Evolutionary conservation across 257 asterid genomes (phyloP), one percentile per base, ranked within the genome.

Genomic region (Nicotiana sylvestris): DNA sequence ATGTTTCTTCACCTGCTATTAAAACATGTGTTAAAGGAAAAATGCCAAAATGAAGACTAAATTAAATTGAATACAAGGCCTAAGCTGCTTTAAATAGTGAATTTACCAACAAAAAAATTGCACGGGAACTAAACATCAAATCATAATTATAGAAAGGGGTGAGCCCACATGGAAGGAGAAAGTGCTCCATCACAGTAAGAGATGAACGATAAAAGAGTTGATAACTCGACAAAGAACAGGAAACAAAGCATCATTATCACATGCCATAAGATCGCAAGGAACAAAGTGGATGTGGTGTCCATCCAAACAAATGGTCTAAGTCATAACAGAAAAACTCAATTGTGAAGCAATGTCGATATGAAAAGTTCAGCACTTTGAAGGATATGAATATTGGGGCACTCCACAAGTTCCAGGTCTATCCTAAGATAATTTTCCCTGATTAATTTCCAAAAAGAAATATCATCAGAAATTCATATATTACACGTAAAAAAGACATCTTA

Each of bases 1-100:
- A 84, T 87, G 56, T 85, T 86, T 90, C 80, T 88, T 91, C 70
- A 78, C 81, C 98, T 95, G 91, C 84, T 66, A 85, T 61, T 83
- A 58, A 58, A 74, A 82, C 83, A 69, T 51, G 78, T 6, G 46
- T 43, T 46, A 11, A 78, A 53, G 76, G 27, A 6, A 51, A 25
- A 21, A 11, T 39, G 17, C 61, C n/a, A 79, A 69, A 21, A 21
- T 21, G 66, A 64, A 83, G 67, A 79, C 84, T 77, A 81, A 39
- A 37, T 51, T 30, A 61, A 70, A 64, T 39, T 37, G 30, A 66
- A 76, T 21, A 13, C 78, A 81, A 6, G 18, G 60, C 60, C 56
- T 46, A 60, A 61, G 39, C 74, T 21, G 13, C 15, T 56, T 58
- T 61, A 15, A 37, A 61, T 62, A 18, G 6, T 43, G 55, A 27